phyloP scores from a whole-genome alignment of 2,329 filamentous ascomycete species.

The Alternaria hordeiaustralica region DNA sequence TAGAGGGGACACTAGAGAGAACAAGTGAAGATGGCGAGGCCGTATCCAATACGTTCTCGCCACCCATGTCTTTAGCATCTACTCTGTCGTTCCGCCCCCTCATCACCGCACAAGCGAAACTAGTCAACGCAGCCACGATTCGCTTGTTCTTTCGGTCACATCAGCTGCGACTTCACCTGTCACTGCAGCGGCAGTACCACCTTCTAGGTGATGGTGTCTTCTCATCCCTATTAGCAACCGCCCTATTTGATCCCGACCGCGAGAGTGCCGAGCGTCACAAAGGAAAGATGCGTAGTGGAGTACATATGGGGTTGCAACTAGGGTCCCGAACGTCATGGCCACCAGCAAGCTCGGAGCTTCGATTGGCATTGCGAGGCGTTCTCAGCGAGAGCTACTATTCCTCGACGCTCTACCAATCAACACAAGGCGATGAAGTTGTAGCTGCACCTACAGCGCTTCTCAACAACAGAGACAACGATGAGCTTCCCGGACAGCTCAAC shows the following conservation, averaged over 20 bases:
- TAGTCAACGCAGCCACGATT: slow-evolving; percentile 80
- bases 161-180: slow-evolving; percentile 73
- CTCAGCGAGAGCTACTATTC: slow-evolving; percentile 74
- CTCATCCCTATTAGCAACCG: slow-evolving; percentile 76
- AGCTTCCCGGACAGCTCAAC: slow-evolving; percentile 55
- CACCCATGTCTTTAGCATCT: slow-evolving; percentile 64
- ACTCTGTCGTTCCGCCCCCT: slow-evolving; percentile 78
- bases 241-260: slow-evolving; percentile 83
- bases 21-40: not conserved
- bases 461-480: slow-evolving; percentile 35
- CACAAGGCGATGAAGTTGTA: slow-evolving; percentile 5
- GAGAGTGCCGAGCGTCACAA: slow-evolving; percentile 76
- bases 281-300: slow-evolving; percentile 70
- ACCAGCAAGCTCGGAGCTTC: slow-evolving; percentile 90
- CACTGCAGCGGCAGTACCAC: slow-evolving; percentile 79
- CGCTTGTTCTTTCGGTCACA: slow-evolving; percentile 78
- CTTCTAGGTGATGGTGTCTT: slow-evolving; percentile 86
- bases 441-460: slow-evolving; percentile 7
- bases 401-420: slow-evolving; percentile 40
- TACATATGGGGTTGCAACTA: slow-evolving; percentile 79
- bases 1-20: slow-evolving; percentile 24
- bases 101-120: slow-evolving; percentile 73
- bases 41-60: slow-evolving; percentile 45
- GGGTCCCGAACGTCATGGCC: slow-evolving; percentile 87
- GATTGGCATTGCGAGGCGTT: slow-evolving; percentile 85